These are phyloP conservation scores for Tricholoma hemisulphureum DNA, from an alignment of 768 basidiomycete genomes.

Conservation along the genomic window DNA sequence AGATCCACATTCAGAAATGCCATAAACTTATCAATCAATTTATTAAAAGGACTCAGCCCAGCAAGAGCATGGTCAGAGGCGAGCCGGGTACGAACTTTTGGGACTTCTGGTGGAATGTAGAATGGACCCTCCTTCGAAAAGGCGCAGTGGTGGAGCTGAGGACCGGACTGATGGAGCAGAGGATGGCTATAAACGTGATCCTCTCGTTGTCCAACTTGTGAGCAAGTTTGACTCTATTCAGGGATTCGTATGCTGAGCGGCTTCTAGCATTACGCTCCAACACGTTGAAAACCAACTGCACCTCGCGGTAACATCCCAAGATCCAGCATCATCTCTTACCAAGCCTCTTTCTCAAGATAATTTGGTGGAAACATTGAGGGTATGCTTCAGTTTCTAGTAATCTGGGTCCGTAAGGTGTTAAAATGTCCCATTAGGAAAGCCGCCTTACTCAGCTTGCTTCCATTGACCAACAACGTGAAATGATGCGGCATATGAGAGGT, in stretches of 20 bases:
- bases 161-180: no score
- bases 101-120: neutral
- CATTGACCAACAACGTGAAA: constrained; percentile 72
- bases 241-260: no score
- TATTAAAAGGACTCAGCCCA: neutral
- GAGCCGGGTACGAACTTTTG: neutral
- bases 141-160: no score
- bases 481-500: constrained; percentile 73
- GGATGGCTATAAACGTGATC: no score
- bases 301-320: neutral
- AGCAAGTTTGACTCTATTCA: no score
- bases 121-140: neutral
- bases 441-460: constrained; percentile 71
- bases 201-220: no score
- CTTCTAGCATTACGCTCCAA: neutral
- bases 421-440: constrained; percentile 54
- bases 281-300: neutral
- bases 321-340: no score
- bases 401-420: neutral
- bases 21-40: neutral
- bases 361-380: constrained; percentile 65
- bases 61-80: neutral
- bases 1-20: neutral
- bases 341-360: constrained; percentile 52
- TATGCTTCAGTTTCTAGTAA: constrained; percentile 28